phyloP scores from a whole-genome alignment of 805 yeast genomes.

The Pichia cabralensis region DNA sequence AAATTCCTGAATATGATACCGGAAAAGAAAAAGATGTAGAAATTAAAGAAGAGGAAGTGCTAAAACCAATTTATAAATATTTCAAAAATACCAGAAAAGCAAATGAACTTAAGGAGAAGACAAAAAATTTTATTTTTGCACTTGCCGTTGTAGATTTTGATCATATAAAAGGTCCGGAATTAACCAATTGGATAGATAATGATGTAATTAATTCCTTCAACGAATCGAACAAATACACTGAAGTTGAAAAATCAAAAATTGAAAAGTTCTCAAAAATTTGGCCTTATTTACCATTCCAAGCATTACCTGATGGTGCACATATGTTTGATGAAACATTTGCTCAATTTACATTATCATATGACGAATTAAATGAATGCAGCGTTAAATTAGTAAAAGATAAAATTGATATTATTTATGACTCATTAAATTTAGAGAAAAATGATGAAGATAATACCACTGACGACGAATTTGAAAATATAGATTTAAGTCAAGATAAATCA shows the following conservation, averaged over 20 bases:
- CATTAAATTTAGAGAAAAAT: neutral
- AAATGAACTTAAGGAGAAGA: constrained; percentile 2
- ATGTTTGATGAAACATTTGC: constrained; percentile 88
- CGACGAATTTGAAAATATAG: neutral
- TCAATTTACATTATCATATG: constrained; percentile 74
- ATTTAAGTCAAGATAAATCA: neutral
- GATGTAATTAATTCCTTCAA: constrained; percentile 4
- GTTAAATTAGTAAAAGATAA: constrained; percentile 33
- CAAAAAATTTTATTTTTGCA: constrained; percentile 49
- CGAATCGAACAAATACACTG: neutral
- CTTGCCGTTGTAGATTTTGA: constrained; percentile 88
- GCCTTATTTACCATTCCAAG: constrained; percentile 89
- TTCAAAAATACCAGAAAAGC: constrained; percentile 3
- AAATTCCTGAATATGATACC: too few species aligned
- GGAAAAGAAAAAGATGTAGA: too few species aligned
- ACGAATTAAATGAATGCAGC: constrained; percentile 37
- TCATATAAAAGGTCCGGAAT: constrained; percentile 86
- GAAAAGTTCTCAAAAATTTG: constrained; percentile 40
- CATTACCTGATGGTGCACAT: constrained; percentile 94
- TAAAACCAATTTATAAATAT: constrained; percentile 7
- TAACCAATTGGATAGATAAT: constrained; percentile 74
- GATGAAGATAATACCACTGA: neutral
- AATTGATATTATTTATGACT: constrained; percentile 1
- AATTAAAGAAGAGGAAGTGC: too few species aligned
- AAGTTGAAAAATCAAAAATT: constrained; percentile 20